Evolutionary conservation across 441 rosid species (phyloP).

Genomic region (Macaranga tanarius): DNA sequence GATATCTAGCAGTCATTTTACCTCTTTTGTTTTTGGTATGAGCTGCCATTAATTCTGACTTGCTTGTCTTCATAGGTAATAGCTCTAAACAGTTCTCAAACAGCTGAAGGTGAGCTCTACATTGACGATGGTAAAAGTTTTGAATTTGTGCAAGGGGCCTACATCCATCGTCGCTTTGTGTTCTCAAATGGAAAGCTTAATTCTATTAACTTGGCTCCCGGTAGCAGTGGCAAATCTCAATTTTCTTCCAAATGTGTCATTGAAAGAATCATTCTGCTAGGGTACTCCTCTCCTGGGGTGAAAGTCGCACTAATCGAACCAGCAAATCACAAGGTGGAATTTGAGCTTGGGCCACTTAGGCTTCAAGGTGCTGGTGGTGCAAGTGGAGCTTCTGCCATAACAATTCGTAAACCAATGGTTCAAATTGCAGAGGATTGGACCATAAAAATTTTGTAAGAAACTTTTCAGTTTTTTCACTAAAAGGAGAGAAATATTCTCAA

Average conservation of each 20-base stretch:
- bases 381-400: constrained; percentile 46
- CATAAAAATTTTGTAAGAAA: constrained; percentile 55
- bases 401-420: constrained; percentile 84
- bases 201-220: constrained; percentile 46
- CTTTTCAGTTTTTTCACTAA: background rate
- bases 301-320: constrained; percentile 70
- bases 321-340: constrained; percentile 49
- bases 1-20: background rate
- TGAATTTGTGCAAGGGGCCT: constrained; percentile 63
- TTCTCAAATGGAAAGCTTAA: constrained; percentile 74
- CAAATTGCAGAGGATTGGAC: constrained; percentile 83
- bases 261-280: constrained; percentile 84
- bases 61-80: constrained; percentile 54
- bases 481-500: background rate
- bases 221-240: constrained; percentile 32
- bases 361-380: constrained; percentile 42
- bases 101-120: constrained; percentile 93
- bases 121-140: constrained; percentile 91
- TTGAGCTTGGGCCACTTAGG: constrained; percentile 66
- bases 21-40: background rate
- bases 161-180: constrained; percentile 73
- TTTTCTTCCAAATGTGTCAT: constrained; percentile 57
- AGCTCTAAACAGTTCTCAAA: constrained; percentile 85
- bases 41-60: background rate
- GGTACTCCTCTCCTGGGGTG: constrained; percentile 44